phyloP scores from a whole-genome alignment of 2,329 filamentous ascomycete species.

The Cladophialophora immunda region DNA sequence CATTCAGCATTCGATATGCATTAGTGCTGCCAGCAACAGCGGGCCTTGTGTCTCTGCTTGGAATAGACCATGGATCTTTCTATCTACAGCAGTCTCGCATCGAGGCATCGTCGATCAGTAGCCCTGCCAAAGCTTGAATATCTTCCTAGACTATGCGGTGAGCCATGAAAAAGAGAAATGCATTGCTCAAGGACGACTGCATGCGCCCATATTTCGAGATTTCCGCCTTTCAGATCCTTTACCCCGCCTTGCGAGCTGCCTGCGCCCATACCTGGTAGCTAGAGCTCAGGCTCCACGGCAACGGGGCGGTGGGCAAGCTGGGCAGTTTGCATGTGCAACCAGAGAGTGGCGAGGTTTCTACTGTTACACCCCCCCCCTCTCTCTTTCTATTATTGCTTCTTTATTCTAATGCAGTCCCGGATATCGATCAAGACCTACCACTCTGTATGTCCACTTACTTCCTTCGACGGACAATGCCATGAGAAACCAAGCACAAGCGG shows the following conservation, averaged over 20 bases:
- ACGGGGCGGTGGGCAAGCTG: neutral
- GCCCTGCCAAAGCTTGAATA: neutral
- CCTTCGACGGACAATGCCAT: neutral
- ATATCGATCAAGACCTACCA: neutral
- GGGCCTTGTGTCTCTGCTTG: conserved; percentile 4
- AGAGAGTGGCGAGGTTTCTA: conserved; percentile 4
- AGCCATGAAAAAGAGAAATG: neutral
- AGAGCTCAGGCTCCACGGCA: neutral
- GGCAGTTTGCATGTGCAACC: neutral
- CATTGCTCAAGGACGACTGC: neutral
- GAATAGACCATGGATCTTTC: neutral
- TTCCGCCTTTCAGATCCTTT: neutral
- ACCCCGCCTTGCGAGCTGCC: neutral
- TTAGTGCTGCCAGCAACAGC: conserved; percentile 14
- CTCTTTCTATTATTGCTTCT: neutral
- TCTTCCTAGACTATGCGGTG: neutral
- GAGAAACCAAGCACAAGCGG: neutral
- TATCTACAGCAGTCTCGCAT: neutral
- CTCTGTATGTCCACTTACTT: neutral
- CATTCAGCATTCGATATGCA: conserved; percentile 24
- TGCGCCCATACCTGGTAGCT: neutral
- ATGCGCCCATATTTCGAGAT: neutral
- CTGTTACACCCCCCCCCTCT: neutral
- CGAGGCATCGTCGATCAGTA: neutral
- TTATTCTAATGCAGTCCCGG: neutral